These are phyloP conservation scores for Trypanosoma brucei DNA, from an alignment of 208 protist genomes.

Conservation along the genomic window DNA sequence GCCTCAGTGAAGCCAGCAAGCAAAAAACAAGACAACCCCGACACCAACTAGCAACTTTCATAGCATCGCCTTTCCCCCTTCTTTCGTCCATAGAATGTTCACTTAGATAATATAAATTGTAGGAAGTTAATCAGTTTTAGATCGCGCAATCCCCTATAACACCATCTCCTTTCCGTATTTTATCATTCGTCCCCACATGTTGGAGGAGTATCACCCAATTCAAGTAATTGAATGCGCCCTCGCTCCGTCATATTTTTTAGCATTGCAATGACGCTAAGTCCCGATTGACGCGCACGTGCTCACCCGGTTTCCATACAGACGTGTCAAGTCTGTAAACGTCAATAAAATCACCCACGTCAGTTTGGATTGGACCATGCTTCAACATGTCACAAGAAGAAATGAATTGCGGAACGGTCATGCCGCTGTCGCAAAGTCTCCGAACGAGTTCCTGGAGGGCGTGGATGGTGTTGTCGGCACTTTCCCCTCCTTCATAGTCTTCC, in stretches of 20 bases:
- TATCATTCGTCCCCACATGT: background rate
- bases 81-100: too few relatives aligned
- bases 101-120: too few relatives aligned
- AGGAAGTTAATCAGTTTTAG: too few relatives aligned
- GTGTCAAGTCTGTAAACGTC: slow-evolving; percentile 83
- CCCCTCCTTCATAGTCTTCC: slow-evolving; percentile 89
- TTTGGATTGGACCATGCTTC: slow-evolving; percentile 71
- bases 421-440: slow-evolving; percentile 61
- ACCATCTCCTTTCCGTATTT: too few relatives aligned
- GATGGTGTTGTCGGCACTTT: slow-evolving; percentile 84
- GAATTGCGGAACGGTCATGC: slow-evolving; percentile 87
- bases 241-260: background rate
- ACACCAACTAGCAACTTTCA: too few relatives aligned
- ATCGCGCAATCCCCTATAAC: too few relatives aligned
- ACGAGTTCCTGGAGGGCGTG: slow-evolving; percentile 80
- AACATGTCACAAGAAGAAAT: slow-evolving; percentile 71
- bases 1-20: too few relatives aligned
- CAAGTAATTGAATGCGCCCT: background rate
- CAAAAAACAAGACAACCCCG: too few relatives aligned
- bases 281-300: slow-evolving; percentile 76
- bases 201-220: background rate
- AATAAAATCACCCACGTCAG: slow-evolving; percentile 89
- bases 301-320: slow-evolving; percentile 67
- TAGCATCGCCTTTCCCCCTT: too few relatives aligned
- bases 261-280: slow-evolving; percentile 32